Conservation (phyloP, 805 yeast genomes). For the Candida vaughaniae region DNA sequence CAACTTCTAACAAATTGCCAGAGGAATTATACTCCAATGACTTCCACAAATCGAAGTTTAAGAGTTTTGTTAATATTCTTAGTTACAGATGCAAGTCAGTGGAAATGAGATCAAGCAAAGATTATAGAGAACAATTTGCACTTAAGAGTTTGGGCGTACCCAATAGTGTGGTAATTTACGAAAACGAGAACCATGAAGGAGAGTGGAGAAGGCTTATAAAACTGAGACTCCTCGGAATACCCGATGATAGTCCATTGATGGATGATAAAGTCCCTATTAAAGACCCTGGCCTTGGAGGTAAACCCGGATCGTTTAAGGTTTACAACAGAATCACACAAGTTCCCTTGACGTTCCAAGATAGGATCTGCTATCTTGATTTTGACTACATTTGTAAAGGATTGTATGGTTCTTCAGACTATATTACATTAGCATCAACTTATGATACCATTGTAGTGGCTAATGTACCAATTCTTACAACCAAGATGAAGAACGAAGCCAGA, state of each 20-base stretch:
- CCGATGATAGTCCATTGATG: constrained; percentile 8
- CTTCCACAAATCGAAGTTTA: constrained; percentile 58
- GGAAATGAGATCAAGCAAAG: constrained; percentile 60
- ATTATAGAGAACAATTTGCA: constrained; percentile 47
- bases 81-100: constrained; percentile 58
- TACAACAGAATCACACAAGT: constrained; percentile 55
- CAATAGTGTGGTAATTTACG: constrained; percentile 31
- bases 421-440: constrained; percentile 60
- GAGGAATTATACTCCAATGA: constrained; percentile 69
- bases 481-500: constrained; percentile 66
- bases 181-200: constrained; percentile 21
- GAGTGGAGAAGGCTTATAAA: constrained; percentile 37
- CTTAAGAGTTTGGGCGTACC: constrained; percentile 17
- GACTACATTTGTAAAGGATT: constrained; percentile 54
- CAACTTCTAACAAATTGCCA: constrained; percentile 71
- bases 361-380: constrained; percentile 50
- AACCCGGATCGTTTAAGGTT: constrained; percentile 39
- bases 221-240: constrained; percentile 16
- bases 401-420: constrained; percentile 67
- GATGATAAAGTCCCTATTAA: constrained; percentile 11
- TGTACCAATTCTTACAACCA: constrained; percentile 57
- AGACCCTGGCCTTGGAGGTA: constrained; percentile 12
- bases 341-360: constrained; percentile 37
- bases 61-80: constrained; percentile 54
- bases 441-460: constrained; percentile 57